Percentiles rank a stretch among this genome's conserved stretches.
phyloP scores from a whole-genome alignment of 306 rosid species.

The Cucumis sativus region Cucumber_9930_V3 NC_026655.2:20046001-20046500 shows the following conservation, averaged over 20 bases:
- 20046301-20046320: conserved; percentile 60
- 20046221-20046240: neutral
- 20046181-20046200: conserved; percentile 76
- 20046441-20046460: conserved; percentile 66
- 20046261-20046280: conserved; percentile 61
- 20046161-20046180: conserved; percentile 62
- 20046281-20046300: conserved; percentile 43
- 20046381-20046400: conserved; percentile 69
- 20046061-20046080: conserved; percentile 14
- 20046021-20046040: conserved; percentile 29
- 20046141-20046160: conserved; percentile 43
- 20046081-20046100: conserved; percentile 27
- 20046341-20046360: conserved; percentile 34
- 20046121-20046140: conserved; percentile 26
- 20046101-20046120: conserved; percentile 34
- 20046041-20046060: conserved; percentile 29
- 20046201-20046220: neutral
- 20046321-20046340: conserved; percentile 35
- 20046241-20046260: neutral
- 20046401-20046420: conserved; percentile 71
- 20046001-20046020: conserved; percentile 40
- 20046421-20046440: conserved; percentile 66
- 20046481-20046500: conserved; percentile 69
- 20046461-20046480: conserved; percentile 52
- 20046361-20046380: conserved; percentile 92